Percentiles rank a stretch among this genome's conserved stretches.
Conservation (phyloP, 179 eudicot species). For the Nepenthes alata region DNA sequence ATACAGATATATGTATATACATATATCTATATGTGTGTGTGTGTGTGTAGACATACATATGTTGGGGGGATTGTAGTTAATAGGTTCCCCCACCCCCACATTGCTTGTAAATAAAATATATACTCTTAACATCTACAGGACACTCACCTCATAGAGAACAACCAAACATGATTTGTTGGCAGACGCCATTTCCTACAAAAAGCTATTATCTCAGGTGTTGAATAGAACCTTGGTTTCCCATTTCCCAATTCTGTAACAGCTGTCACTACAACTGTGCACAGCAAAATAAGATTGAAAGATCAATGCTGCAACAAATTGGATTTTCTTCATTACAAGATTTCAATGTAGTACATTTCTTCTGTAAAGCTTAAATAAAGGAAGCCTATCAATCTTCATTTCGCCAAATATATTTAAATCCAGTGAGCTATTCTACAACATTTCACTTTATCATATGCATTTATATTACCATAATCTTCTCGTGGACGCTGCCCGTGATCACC, state of each 20-base stretch:
- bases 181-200: conserved; percentile 92
- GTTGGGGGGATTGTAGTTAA: too few species aligned
- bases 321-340: too few species aligned
- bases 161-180: conserved; percentile 92
- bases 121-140: background rate
- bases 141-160: conserved; percentile 80
- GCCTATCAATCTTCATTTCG: too few species aligned
- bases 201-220: conserved; percentile 80
- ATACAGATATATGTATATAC: too few species aligned
- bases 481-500: conserved; percentile 99
- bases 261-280: conserved; percentile 73
- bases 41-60: too few species aligned
- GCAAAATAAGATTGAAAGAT: conserved; percentile 12
- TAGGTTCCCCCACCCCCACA: too few species aligned
- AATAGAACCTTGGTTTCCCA: conserved; percentile 86
- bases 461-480: conserved; percentile 69
- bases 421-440: too few species aligned
- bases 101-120: too few species aligned
- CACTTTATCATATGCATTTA: background rate
- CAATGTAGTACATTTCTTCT: too few species aligned
- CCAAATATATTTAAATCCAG: too few species aligned
- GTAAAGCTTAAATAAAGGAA: too few species aligned
- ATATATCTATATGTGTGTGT: too few species aligned
- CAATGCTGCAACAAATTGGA: conserved; percentile 4
- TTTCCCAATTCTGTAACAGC: conserved; percentile 80